Base-by-base conservation (phyloP, 352 stramenopile genomes). In the Pseudoperonospora humuli region DNA sequence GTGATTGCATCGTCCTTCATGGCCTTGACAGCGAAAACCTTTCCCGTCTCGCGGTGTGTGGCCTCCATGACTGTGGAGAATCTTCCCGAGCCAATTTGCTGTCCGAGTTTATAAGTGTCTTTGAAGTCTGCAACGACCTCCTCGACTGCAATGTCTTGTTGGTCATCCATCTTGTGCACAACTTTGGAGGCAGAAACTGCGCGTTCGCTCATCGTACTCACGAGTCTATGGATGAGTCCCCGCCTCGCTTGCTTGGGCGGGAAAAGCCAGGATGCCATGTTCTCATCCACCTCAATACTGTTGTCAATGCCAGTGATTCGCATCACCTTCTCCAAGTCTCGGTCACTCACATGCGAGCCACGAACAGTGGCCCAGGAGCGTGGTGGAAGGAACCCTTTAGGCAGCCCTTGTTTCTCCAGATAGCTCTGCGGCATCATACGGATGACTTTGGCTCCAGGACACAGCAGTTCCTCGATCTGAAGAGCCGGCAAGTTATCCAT, bases 341-440 rank as follows among this genome's bases (percentile, higher is more conserved):
- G 52, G 6, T 57, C 54, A 34, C 63, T 83, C 14, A 64, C 70
- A 28, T 83, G 52, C 0, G 61, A 63, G 40, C 74, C 72, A n/a
- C 71, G 58, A 13, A 73, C 57, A 0, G 75, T 79, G 1, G 67
- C 75, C 75, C 75, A 86, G 3, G 66, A 68, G 2, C 53, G 39
- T 3, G 57, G 54, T 13, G 75, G 70, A 3, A 84, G 49, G 10
- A 82, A 44, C 1, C 66, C 69, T 21, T 69, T 80, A 3, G 68
- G 68, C 23, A 86, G 45, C 1, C 71, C 75, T n/a, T 64, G 58
- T 24, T 50, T 57, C 42, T 84, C 71, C 34, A 83, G 47, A 26
- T 81, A 71, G 14, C 47, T 70, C 39, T 81, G 61, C 23, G 75
- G 70, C 69, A 86, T 84, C 61, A 86, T 78, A 37, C 71, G 75